Base-by-base conservation (phyloP, 805 yeast species). In the Ogataea polymorpha region DNA sequence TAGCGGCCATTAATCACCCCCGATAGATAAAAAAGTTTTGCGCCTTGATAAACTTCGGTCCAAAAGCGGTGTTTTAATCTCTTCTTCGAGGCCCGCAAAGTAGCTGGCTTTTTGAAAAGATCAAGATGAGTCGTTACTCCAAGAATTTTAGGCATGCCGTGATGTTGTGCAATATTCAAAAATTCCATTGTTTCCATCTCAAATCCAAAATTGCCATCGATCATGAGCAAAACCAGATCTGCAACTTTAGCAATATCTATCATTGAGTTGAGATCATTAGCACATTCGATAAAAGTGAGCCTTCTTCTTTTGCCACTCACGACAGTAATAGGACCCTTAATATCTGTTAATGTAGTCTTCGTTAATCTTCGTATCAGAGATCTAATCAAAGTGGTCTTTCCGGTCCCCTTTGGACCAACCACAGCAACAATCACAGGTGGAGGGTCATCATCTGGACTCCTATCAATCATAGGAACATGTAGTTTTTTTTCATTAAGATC, bases 181-280 rank as follows among this genome's bases (percentile, higher is more conserved):
- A 93, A 93, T 66, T 93, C 99, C 98, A 93, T 95, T 7, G 99
- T 93, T 66, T 93, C 99, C 99, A 93, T 93, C 70, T 93, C 99
- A 45, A 93, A 80, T 6, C 99, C 99, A 61, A 88, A 93, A 62
- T 93, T 93, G 44, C 99, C 98, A 68, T 93, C 99, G 45, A 93
- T 80, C 74, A 93, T 67, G 46, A 93, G 62, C 35, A 93, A 71
- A 8, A 95, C 96, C 47, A 93, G 71, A 64, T 93, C 99, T 0
- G 98, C 96, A 42, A 90, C 80, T 58, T 93, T 93, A 20, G 98
- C 96, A 27, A 93, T 79, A 66, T 93, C 99, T 31, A 90, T 80
- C 98, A 95, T 93, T 6, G 96, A 82, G 62, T 88, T 90, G 59
- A 93, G 67, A 62, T 93, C 99, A 55, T 90, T 91, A 10, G 82